These are phyloP conservation scores for Curvularia eragrostidis DNA, from an alignment of 2,329 filamentous ascomycete species.

Conservation along the genomic window DNA sequence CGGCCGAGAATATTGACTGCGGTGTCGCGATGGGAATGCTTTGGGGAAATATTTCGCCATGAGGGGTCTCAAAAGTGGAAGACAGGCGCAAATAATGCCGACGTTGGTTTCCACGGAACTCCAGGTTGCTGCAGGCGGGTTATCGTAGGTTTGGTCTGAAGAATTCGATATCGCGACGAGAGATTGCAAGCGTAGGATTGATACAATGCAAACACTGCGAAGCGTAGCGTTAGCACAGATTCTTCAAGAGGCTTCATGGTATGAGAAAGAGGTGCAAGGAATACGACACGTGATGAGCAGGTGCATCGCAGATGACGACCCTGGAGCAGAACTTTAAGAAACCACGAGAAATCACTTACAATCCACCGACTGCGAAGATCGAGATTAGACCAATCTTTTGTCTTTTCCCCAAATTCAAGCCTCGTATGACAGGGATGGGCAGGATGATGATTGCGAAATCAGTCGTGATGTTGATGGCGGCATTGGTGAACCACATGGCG, in stretches of 20 bases:
- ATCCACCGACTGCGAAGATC: conserved; percentile 51
- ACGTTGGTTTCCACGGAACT: conserved; percentile 40
- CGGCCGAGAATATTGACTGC: conserved; percentile 17
- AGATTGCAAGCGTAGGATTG: conserved; percentile 44
- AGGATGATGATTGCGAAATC: conserved; percentile 46
- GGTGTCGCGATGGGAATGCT: conserved; percentile 28
- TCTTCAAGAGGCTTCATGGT: not conserved
- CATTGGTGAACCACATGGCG: conserved; percentile 38
- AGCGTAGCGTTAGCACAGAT: conserved; percentile 7
- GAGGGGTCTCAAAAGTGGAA: conserved; percentile 40
- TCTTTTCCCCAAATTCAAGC: conserved; percentile 42
- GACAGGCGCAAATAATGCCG: conserved; percentile 45
- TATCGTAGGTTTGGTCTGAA: conserved; percentile 41
- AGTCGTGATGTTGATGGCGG: conserved; percentile 40
- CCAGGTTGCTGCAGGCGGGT: conserved; percentile 43
- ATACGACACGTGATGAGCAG: not conserved
- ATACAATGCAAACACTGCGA: conserved; percentile 44
- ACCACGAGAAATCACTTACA: conserved; percentile 41
- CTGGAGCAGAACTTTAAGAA: not conserved
- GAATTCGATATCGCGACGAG: conserved; percentile 43
- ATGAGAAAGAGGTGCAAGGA: not conserved
- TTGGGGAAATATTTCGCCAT: conserved; percentile 34
- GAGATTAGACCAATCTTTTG: conserved; percentile 48
- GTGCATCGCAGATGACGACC: not conserved
- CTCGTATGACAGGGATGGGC: conserved; percentile 45